These are phyloP conservation scores for Ceratocystis cubensis DNA, from an alignment of 2,329 filamentous ascomycete genomes.

Conservation along the genomic window DNA sequence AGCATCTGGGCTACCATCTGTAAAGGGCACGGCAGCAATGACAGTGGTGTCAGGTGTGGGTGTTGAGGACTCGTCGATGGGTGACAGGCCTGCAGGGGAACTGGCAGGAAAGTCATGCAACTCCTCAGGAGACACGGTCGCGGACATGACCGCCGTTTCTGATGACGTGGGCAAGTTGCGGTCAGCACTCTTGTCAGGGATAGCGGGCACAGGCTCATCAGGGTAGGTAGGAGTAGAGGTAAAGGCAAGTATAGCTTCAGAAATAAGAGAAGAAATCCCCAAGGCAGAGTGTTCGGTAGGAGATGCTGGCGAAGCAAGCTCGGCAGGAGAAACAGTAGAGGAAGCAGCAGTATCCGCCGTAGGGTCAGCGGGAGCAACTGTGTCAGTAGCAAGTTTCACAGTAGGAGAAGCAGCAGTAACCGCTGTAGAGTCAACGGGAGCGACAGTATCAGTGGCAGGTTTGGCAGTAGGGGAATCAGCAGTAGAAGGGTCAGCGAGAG, in stretches of 20 bases:
- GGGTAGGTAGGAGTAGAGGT: too few relatives aligned
- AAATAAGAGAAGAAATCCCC: too few relatives aligned
- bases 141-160: neutral
- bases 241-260: neutral
- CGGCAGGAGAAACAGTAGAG: neutral
- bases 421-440: neutral
- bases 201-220: neutral
- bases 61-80: constrained; percentile 14
- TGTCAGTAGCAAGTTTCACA: neutral
- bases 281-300: neutral
- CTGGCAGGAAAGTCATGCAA: constrained; percentile 8
- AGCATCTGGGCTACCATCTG: neutral
- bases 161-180: neutral
- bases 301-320: neutral
- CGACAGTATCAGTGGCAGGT: neutral
- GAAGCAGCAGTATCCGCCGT: neutral
- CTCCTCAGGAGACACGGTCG: constrained; percentile 13
- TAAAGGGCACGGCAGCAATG: neutral
- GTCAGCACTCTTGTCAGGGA: neutral
- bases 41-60: neutral
- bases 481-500: neutral
- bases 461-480: neutral
- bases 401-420: neutral
- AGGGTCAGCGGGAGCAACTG: neutral
- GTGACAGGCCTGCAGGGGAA: neutral